Percentiles rank a stretch among this genome's conserved stretches.
Conservation (phyloP, 257 asterid species). For the Nicotiana paniculata region DNA sequence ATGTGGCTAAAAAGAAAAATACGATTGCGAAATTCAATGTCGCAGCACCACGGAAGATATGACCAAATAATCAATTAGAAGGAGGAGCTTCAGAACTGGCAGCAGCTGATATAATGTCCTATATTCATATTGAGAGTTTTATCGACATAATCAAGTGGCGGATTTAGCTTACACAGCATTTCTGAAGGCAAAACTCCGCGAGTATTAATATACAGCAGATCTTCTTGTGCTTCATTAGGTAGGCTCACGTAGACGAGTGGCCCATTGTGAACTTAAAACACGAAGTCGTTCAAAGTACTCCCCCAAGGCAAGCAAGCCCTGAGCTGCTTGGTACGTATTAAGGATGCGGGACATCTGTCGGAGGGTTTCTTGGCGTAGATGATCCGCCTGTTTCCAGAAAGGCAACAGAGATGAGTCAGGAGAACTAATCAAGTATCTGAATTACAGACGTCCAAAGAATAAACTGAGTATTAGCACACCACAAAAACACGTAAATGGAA, state of each 20-base stretch:
- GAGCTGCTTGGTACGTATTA: conserved; percentile 32
- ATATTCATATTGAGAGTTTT: conserved; percentile 18
- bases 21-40: conserved; percentile 32
- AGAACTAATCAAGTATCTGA: not conserved
- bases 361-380: conserved; percentile 36
- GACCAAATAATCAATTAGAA: conserved; percentile 33
- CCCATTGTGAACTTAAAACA: conserved; percentile 30
- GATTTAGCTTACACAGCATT: conserved; percentile 8
- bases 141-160: conserved; percentile 10
- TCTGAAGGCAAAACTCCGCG: not conserved
- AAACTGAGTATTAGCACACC: not conserved
- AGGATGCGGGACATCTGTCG: conserved; percentile 32
- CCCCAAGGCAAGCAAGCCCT: conserved; percentile 35
- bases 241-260: conserved; percentile 21
- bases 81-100: conserved; percentile 42
- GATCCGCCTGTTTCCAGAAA: conserved; percentile 37
- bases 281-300: conserved; percentile 40
- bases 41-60: conserved; percentile 23
- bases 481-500: not conserved
- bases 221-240: conserved; percentile 20
- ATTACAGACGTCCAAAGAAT: not conserved
- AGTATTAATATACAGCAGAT: not conserved
- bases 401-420: not conserved
- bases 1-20: not conserved
- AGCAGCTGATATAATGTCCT: conserved; percentile 20